Evolutionary conservation across 805 yeast species (phyloP).

Genomic region (Priceomyces carsonii): DNA sequence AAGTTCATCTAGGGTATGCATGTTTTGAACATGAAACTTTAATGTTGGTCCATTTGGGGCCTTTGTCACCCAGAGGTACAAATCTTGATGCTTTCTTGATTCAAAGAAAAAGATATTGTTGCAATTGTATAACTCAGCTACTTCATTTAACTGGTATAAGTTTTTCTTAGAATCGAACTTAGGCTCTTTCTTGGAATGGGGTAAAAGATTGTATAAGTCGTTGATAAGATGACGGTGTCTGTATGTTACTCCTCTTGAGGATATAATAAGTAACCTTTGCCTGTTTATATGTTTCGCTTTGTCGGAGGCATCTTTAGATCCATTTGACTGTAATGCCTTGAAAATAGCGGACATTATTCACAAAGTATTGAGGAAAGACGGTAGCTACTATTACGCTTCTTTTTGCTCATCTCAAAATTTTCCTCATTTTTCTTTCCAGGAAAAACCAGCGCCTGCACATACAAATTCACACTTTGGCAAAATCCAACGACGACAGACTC

Average conservation of each 20-base stretch:
- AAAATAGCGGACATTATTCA: constrained; percentile 46
- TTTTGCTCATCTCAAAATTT: constrained; percentile 12
- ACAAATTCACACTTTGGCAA: too few relatives aligned
- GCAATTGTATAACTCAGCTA: constrained; percentile 96
- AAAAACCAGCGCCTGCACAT: too few relatives aligned
- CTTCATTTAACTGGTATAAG: constrained; percentile 85
- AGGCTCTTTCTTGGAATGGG: constrained; percentile 96
- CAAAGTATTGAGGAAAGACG: not conserved
- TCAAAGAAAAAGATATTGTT: constrained; percentile 93
- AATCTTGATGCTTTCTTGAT: constrained; percentile 93
- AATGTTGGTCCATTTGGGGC: constrained; percentile 98
- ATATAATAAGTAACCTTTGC: constrained; percentile 84
- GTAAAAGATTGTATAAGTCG: constrained; percentile 77
- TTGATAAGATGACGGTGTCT: constrained; percentile 93
- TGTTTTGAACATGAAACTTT: constrained; percentile 89
- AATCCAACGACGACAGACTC: too few relatives aligned
- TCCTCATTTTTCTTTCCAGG: constrained; percentile 1
- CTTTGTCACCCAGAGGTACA: constrained; percentile 91
- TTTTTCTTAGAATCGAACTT: constrained; percentile 92
- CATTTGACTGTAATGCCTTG: constrained; percentile 45
- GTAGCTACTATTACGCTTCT: not conserved
- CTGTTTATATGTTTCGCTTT: constrained; percentile 68
- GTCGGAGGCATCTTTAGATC: constrained; percentile 49
- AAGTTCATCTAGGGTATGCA: constrained; percentile 94
- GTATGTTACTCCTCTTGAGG: constrained; percentile 92